Evolutionary conservation across 805 yeast genomes (phyloP).

Genomic region (Ogataea pilisensis): DNA sequence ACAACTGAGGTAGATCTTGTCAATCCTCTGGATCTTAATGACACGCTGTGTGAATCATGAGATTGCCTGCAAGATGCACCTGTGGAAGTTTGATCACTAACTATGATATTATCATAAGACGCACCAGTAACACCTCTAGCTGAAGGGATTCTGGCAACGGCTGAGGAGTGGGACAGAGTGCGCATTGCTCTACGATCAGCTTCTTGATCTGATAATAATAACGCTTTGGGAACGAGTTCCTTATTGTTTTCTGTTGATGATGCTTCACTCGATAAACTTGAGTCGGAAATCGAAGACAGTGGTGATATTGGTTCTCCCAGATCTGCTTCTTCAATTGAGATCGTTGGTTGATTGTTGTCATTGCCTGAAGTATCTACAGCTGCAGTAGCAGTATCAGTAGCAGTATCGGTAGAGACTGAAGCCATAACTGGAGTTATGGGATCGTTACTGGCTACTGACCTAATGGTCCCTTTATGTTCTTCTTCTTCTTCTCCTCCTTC

Average conservation of each 20-base stretch:
- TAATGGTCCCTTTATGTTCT: no score
- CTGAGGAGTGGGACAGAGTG: conserved; percentile 6
- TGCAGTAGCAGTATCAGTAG: not conserved
- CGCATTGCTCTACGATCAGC: not conserved
- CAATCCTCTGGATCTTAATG: conserved; percentile 5
- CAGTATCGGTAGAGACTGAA: no score
- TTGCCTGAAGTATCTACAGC: not conserved
- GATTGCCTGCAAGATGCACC: not conserved
- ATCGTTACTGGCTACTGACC: no score
- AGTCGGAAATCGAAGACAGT: conserved; percentile 10
- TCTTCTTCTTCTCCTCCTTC: not conserved
- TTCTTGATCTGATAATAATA: conserved; percentile 6
- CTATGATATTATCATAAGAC: not conserved
- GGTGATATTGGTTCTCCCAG: conserved; percentile 8
- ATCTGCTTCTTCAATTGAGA: conserved; percentile 1
- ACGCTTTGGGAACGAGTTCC: conserved; percentile 13
- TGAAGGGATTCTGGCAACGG: conserved; percentile 28
- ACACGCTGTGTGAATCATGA: conserved; percentile 1
- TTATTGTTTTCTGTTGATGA: not conserved
- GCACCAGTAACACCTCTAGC: conserved; percentile 20
- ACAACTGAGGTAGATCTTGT: conserved; percentile 3
- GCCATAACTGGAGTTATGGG: no score
- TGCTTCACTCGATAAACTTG: conserved; percentile 13
- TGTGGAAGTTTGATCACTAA: not conserved
- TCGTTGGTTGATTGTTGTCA: not conserved